Base-by-base conservation (phyloP, 2,329 filamentous ascomycete species). In the Colletotrichum gloeosporioides region DNA sequence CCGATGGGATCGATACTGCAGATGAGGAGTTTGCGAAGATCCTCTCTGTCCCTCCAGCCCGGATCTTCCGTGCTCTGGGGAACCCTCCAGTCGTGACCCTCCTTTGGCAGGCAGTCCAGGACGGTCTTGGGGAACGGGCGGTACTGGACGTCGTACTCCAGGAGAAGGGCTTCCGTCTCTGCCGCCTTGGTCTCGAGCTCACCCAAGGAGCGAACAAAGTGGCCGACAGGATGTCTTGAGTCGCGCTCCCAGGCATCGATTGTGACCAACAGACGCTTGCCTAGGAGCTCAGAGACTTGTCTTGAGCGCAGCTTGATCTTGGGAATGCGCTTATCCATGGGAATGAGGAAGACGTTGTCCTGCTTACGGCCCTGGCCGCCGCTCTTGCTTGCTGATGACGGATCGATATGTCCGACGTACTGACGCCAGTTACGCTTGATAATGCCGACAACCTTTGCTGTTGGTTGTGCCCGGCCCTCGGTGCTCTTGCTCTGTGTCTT, bases 91-190 rank as follows among this genome's bases (percentile, higher is more conserved):
- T 95, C 93, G 81, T 99, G 96, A 2, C 97, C 97, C 85, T 99
- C 96, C 34, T 91, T 88, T 10, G 97, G 97, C 71, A 99, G 88
- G 82, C 97, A 99, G 84, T 99, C 96, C 69, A 99, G 87, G 6
- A 99, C 96, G 0, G 96, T 95, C 86, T 98, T 98, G 7, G 97
- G 96, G 84, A 99, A 99, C 1, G 97, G 97, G 72, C 96, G 92
- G 85, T 99, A 99, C 84, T 99, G 97, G 4, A 99, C 97, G 82
- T 99, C 97, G 86, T 96, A 98, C 84, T 99, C 97, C 32, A 99
- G 89, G 13, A 99, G 88, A 61, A 99, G 87, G 25, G 97, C 97
- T 84, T 99, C 97, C 0, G 97, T 99, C 87, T 99, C 97, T 9
- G 97, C 97, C n/a, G 95, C 95, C 85, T 99, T 99, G 8, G 95